Evolutionary conservation across 345 rosid species (phyloP).

Genomic region (Lepidium sativum): DNA sequence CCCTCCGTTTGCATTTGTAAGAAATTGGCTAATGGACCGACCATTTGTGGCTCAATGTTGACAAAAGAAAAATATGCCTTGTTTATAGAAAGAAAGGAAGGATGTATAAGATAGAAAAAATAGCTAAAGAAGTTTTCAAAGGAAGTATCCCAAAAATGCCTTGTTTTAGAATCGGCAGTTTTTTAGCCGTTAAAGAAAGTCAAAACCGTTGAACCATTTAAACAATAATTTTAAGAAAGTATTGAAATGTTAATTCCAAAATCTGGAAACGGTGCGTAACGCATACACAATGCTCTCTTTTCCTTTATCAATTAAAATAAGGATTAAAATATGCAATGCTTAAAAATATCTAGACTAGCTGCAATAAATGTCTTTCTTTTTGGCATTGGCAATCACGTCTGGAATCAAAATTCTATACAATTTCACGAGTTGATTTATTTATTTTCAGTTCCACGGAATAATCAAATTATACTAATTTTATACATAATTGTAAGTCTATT

Average conservation of each 20-base stretch:
- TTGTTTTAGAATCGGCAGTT: slow-evolving; percentile 1
- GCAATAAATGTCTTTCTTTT: neutral
- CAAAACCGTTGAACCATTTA: neutral
- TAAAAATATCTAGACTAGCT: neutral
- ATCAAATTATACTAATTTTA: neutral
- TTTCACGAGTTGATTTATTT: neutral
- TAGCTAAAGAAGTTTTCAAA: neutral
- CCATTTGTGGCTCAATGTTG: too few species aligned
- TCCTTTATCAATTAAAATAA: too few species aligned
- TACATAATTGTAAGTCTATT: too few species aligned
- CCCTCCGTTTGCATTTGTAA: too few species aligned
- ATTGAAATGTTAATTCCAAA: too few species aligned
- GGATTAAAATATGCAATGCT: neutral
- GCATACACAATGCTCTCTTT: neutral
- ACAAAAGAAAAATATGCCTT: too few species aligned
- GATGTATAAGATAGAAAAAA: too few species aligned
- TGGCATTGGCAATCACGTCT: neutral
- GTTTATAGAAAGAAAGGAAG: too few species aligned
- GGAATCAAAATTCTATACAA: neutral
- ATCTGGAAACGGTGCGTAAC: neutral
- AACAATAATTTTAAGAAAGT: neutral
- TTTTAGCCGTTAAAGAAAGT: slow-evolving; percentile 2
- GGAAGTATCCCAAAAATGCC: neutral
- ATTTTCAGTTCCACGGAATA: neutral
- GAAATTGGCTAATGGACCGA: too few species aligned